Evolutionary conservation across 106 monocot genomes (phyloP).

Genomic region (Posidonia australis): DNA sequence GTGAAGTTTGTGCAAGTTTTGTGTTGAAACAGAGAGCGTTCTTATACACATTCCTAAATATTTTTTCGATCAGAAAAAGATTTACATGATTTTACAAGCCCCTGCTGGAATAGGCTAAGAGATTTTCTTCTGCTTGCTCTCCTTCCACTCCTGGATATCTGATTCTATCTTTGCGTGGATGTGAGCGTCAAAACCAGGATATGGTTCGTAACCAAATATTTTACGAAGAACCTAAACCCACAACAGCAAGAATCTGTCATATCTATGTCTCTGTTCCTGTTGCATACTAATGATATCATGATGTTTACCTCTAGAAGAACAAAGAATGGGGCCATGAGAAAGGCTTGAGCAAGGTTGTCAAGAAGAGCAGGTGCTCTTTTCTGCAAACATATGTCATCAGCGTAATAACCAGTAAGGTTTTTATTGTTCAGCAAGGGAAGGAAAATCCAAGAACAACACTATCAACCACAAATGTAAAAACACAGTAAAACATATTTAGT

Average conservation of each 20-base stretch:
- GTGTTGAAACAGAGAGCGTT: not conserved
- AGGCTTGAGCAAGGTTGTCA: constrained; percentile 19
- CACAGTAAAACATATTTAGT: not conserved
- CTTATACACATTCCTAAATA: not conserved
- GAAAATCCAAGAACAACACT: not conserved
- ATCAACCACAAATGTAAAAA: not conserved
- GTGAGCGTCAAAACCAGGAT: constrained; percentile 19
- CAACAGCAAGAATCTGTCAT: not conserved
- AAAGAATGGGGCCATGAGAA: constrained; percentile 28
- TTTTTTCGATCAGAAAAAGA: not conserved
- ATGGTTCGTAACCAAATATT: constrained; percentile 18
- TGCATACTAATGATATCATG: not conserved
- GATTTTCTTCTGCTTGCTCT: constrained; percentile 19
- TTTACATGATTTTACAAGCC: not conserved
- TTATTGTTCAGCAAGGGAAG: not conserved
- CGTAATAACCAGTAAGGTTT: not conserved
- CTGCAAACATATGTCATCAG: not conserved
- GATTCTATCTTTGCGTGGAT: constrained; percentile 14
- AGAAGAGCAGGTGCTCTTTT: constrained; percentile 27
- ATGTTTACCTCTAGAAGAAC: constrained; percentile 25
- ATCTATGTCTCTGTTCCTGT: not conserved
- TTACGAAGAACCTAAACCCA: constrained; percentile 15
- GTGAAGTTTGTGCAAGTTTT: not conserved
- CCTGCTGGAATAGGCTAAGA: not conserved
- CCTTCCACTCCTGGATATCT: constrained; percentile 10